phyloP scores from a whole-genome alignment of 1,284 basidiomycete genomes.

The Tilletia horrida region DNA sequence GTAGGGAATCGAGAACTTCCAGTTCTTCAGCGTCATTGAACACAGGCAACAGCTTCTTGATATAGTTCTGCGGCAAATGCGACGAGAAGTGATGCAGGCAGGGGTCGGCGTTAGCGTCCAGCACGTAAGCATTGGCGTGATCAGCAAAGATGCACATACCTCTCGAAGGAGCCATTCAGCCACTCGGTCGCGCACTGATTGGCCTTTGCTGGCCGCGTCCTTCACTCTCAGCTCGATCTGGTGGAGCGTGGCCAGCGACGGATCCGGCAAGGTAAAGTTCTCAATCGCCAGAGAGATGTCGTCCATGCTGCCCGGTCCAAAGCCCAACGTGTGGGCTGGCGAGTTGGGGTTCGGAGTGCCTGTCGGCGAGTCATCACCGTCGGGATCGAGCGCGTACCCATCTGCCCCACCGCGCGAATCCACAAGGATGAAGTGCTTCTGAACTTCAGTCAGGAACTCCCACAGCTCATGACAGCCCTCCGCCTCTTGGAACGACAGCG shows the following conservation, averaged over 20 bases:
- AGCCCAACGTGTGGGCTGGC: conserved; percentile 5
- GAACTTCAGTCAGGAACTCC: conserved; percentile 95
- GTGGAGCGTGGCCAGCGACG: conserved; percentile 51
- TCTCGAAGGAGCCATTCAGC: conserved; percentile 60
- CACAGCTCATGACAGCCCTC: conserved; percentile 95
- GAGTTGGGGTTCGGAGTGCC: conserved; percentile 14
- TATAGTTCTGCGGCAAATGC: conserved; percentile 67
- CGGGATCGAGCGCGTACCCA: conserved; percentile 8
- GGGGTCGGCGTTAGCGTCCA: too few species aligned
- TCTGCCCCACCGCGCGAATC: background rate
- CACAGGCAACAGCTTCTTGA: conserved; percentile 78
- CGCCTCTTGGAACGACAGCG: conserved; percentile 92
- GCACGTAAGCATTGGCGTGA: conserved; percentile 57
- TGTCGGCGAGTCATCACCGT: conserved; percentile 6
- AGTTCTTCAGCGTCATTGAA: conserved; percentile 85
- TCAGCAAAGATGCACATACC: conserved; percentile 60
- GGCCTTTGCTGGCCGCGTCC: conserved; percentile 53
- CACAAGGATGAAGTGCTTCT: conserved; percentile 64
- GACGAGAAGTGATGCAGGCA: too few species aligned
- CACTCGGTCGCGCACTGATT: conserved; percentile 69
- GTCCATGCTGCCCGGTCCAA: conserved; percentile 14
- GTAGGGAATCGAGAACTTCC: conserved; percentile 81
- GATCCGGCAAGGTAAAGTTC: conserved; percentile 51
- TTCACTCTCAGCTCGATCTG: conserved; percentile 51
- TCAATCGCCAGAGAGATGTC: background rate